Conservation (phyloP, 192 early-diverging fungal species). For the Coemansia sp. region DNA sequence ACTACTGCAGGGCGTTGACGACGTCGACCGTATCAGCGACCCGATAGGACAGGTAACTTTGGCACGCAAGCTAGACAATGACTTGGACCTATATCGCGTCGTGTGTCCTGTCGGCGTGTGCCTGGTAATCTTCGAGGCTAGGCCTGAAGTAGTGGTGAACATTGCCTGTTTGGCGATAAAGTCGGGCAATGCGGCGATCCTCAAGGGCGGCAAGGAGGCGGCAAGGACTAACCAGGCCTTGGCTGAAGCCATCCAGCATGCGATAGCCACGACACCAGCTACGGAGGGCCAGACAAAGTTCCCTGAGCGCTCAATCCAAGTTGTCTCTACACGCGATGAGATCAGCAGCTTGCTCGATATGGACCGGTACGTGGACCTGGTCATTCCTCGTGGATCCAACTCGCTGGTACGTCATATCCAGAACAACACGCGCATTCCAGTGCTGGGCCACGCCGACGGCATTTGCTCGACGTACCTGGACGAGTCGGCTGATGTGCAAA, state of each 20-base stretch:
- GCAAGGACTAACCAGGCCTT: slow-evolving; percentile 77
- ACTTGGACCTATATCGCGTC: slow-evolving; percentile 88
- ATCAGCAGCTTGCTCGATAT: slow-evolving; percentile 82
- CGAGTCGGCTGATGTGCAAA: slow-evolving; percentile 74
- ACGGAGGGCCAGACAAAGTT: slow-evolving; percentile 51
- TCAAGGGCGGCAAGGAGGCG: slow-evolving; percentile 97
- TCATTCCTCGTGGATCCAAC: slow-evolving; percentile 94
- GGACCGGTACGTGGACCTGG: slow-evolving; percentile 94
- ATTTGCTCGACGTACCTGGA: slow-evolving; percentile 93
- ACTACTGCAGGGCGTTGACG: slow-evolving; percentile 86
- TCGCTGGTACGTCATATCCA: slow-evolving; percentile 90
- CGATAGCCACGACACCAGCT: slow-evolving; percentile 61
- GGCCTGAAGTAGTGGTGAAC: slow-evolving; percentile 98
- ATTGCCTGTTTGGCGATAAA: slow-evolving; percentile 95
- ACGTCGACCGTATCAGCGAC: slow-evolving; percentile 84
- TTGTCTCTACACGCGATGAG: slow-evolving; percentile 89
- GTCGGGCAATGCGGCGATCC: slow-evolving; percentile 95
- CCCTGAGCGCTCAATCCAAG: slow-evolving; percentile 76
- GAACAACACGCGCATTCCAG: slow-evolving; percentile 95
- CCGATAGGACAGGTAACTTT: slow-evolving; percentile 82
- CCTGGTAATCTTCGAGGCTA: slow-evolving; percentile 97
- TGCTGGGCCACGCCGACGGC: slow-evolving; percentile 99
- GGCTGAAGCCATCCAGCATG: slow-evolving; percentile 75
- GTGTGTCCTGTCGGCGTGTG: slow-evolving; percentile 93
- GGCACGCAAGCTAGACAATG: slow-evolving; percentile 78